Conservation (phyloP, 495 filamentous ascomycete genomes). For the Lepraria neglecta region DNA sequence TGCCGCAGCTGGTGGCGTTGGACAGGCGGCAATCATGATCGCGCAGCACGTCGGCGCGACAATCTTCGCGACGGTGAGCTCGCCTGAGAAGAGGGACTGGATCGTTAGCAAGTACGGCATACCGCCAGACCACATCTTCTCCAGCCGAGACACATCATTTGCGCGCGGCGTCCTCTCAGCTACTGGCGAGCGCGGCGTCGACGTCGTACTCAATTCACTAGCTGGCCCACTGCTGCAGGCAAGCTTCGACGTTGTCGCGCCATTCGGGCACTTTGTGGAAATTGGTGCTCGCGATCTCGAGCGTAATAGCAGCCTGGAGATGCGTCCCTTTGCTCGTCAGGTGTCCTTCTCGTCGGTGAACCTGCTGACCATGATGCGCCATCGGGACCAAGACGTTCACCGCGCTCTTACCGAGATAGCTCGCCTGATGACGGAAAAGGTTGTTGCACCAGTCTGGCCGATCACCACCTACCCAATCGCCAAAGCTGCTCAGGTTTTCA, state of each 20-base stretch:
- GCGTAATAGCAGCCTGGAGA: conserved; percentile 26
- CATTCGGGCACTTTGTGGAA: conserved; percentile 43
- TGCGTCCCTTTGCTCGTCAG: conserved; percentile 15
- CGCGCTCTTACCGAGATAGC: no score
- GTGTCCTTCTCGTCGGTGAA: conserved; percentile 16
- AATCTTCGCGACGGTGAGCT: conserved; percentile 45
- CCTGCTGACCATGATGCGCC: background rate
- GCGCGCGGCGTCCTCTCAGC: conserved; percentile 40
- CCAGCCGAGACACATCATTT: conserved; percentile 43
- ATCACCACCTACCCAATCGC: no score
- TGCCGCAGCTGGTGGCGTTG: conserved; percentile 41
- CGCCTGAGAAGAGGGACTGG: conserved; percentile 36
- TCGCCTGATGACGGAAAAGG: no score
- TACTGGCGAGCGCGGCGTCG: conserved; percentile 49
- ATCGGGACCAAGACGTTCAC: no score
- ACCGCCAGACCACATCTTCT: conserved; percentile 42
- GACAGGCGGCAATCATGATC: conserved; percentile 44
- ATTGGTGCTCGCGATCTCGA: conserved; percentile 37
- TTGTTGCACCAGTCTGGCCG: no score
- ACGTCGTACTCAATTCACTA: conserved; percentile 49
- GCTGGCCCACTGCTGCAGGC: conserved; percentile 39
- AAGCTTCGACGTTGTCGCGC: conserved; percentile 45
- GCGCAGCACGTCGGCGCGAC: conserved; percentile 33
- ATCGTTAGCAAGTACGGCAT: conserved; percentile 38
- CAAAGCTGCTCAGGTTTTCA: no score